phyloP scores from a whole-genome alignment of 208 protist genomes.

The Leptomonas pyrrhocoris region DNA sequence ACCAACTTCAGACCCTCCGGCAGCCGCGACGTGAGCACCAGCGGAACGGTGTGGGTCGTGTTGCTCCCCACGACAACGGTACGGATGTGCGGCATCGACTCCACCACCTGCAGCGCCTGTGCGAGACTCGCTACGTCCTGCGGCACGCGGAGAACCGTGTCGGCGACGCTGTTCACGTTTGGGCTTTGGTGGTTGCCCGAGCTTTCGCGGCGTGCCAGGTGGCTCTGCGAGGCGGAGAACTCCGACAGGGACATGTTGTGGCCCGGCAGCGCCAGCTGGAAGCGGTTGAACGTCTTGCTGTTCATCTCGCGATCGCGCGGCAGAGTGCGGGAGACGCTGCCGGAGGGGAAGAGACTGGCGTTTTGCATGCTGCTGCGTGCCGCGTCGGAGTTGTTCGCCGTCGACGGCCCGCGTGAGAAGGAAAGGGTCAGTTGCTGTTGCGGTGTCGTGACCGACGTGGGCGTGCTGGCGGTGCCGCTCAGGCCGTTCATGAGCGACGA shows the following conservation, averaged over 20 bases:
- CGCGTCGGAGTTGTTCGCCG: slow-evolving; percentile 30
- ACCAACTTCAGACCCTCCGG: slow-evolving; percentile 73
- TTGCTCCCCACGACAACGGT: slow-evolving; percentile 64
- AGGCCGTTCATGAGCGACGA: slow-evolving; percentile 27
- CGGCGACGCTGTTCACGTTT: not conserved
- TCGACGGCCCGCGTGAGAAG: slow-evolving; percentile 35
- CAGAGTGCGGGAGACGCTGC: slow-evolving; percentile 14
- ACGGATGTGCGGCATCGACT: slow-evolving; percentile 57
- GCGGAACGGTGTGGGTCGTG: slow-evolving; percentile 48
- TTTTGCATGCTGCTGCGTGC: slow-evolving; percentile 35
- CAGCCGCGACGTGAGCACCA: slow-evolving; percentile 56
- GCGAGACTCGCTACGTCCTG: slow-evolving; percentile 58
- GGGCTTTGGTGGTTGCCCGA: slow-evolving; percentile 6
- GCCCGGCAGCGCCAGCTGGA: slow-evolving; percentile 38
- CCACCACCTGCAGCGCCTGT: slow-evolving; percentile 42
- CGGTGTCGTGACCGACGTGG: slow-evolving; percentile 8
- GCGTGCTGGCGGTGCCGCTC: slow-evolving; percentile 22
- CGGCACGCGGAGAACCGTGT: slow-evolving; percentile 60
- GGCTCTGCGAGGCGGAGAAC: slow-evolving; percentile 35
- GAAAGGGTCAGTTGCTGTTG: slow-evolving; percentile 47
- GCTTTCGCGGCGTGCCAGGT: slow-evolving; percentile 14
- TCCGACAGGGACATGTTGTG: slow-evolving; percentile 50
- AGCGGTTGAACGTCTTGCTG: slow-evolving; percentile 33
- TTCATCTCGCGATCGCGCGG: slow-evolving; percentile 28
- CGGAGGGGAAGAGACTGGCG: slow-evolving; percentile 33